Percentiles rank a stretch among this genome's conserved stretches.
Conservation (phyloP, 371 early-diverging fungal species). For the Mucor irregularis region DNA sequence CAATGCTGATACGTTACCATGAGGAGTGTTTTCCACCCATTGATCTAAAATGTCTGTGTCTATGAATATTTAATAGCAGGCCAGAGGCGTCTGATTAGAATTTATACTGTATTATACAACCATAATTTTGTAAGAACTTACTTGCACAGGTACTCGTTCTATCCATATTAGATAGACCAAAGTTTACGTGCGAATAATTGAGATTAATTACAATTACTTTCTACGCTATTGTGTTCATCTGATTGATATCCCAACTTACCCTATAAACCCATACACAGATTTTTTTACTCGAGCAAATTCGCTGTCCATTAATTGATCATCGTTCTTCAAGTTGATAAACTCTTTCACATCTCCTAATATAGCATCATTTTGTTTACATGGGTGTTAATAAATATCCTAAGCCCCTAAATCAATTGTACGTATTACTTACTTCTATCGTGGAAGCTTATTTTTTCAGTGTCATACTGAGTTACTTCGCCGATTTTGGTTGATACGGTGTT, state of each 20-base stretch:
- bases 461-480: background rate
- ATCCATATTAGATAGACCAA: too few species aligned
- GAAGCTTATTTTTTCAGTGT: background rate
- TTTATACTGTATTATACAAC: too few species aligned
- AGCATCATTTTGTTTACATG: background rate
- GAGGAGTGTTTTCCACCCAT: too few species aligned
- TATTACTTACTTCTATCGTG: background rate
- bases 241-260: too few species aligned
- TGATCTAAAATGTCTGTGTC: too few species aligned
- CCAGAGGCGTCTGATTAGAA: too few species aligned
- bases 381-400: too few species aligned
- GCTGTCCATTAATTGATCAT: background rate
- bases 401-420: too few species aligned
- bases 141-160: conserved; percentile 3
- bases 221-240: too few species aligned
- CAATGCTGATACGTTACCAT: too few species aligned
- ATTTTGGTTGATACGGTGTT: background rate
- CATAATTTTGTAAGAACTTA: too few species aligned
- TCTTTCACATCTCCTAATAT: background rate
- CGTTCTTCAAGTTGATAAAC: background rate
- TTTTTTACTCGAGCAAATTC: background rate
- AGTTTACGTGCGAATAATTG: background rate
- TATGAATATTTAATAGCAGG: too few species aligned
- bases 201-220: background rate
- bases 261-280: background rate